Evolutionary conservation across 2,329 filamentous ascomycete species (phyloP), one percentile per base, ranked within the genome.

Genomic region (Sarocladium oryzae): DNA sequence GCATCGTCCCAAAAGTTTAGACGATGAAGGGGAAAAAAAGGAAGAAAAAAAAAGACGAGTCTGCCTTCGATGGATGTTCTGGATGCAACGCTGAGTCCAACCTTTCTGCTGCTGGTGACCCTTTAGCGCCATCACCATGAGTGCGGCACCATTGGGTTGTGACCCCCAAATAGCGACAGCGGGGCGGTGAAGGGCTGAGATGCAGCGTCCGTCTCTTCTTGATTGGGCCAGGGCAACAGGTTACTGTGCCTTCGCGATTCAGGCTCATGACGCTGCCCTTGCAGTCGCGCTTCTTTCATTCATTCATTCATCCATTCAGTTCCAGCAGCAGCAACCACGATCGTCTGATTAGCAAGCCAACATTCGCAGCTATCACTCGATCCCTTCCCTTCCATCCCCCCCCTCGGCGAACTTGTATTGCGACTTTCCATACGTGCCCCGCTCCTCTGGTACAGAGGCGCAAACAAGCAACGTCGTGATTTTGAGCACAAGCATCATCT

Each of bases 141-240:
- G n/a, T n/a, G n/a, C n/a, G n/a, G n/a, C n/a, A n/a, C n/a, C n/a
- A n/a, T n/a, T n/a, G n/a, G n/a, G n/a, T n/a, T n/a, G n/a, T n/a
- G 21, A 24, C 26, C 26, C 43, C n/a, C 18, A 9, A 3, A 43
- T 21, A 48, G 24, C 26, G 21, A 48, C 21, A 48, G 43, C 28
- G 43, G 43, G 43, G 43, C 43, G 43, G 43, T 48, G 43, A 32
- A 48, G n/a, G n/a, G 43, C 43, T 48, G 43, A 48, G 28, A 48
- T 48, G n/a, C 43, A 10, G 24, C 24, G n/a, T 45, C 43, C 11
- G 28, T n/a, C n/a, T n/a, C 43, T 11, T 16, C 43, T 32, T 48
- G 43, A 48, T 48, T 48, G 43, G 43, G 26, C 16, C 24, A 33
- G 15, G n/a, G 10, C 24, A 30, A 9, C 24, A 48, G 11, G 20